Evolutionary conservation across 176 grass and related monocot genomes (phyloP).

Genomic region (Areca catechu): DNA sequence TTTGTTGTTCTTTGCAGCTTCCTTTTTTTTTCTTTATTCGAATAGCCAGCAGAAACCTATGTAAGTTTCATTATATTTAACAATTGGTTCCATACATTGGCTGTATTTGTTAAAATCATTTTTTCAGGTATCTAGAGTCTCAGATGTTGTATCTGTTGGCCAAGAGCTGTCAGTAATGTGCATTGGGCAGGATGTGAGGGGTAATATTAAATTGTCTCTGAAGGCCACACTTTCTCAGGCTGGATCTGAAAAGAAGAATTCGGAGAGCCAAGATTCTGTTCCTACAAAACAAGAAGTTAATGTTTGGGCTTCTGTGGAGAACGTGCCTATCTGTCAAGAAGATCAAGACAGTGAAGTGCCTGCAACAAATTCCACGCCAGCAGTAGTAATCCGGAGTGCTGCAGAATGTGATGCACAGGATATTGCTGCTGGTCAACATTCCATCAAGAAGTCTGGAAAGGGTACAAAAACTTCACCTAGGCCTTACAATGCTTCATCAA

Average conservation of each 20-base stretch:
- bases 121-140: slow-evolving; percentile 67
- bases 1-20: no score
- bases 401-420: slow-evolving; percentile 68
- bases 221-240: slow-evolving; percentile 52
- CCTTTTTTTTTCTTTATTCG: no score
- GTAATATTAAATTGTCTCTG: slow-evolving; percentile 88
- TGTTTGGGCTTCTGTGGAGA: slow-evolving; percentile 42
- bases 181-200: slow-evolving; percentile 81
- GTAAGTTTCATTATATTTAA: no score
- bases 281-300: slow-evolving; percentile 33
- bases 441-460: slow-evolving; percentile 33
- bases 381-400: slow-evolving; percentile 64
- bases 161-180: slow-evolving; percentile 71
- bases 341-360: slow-evolving; percentile 4
- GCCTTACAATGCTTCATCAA: slow-evolving; percentile 15
- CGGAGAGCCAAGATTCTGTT: slow-evolving; percentile 24
- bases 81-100: no score
- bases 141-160: slow-evolving; percentile 76
- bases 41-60: no score
- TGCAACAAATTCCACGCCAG: slow-evolving; percentile 30
- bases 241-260: slow-evolving; percentile 24
- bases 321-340: slow-evolving; percentile 25
- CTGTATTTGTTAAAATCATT: no score
- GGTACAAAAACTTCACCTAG: slow-evolving; percentile 51
- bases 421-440: slow-evolving; percentile 17